A percentile compares a stretch with the other conserved stretches of the same genome.
Evolutionary conservation across 2,329 filamentous ascomycete genomes (phyloP).

Genomic region (Diaporthe amygdali): DNA sequence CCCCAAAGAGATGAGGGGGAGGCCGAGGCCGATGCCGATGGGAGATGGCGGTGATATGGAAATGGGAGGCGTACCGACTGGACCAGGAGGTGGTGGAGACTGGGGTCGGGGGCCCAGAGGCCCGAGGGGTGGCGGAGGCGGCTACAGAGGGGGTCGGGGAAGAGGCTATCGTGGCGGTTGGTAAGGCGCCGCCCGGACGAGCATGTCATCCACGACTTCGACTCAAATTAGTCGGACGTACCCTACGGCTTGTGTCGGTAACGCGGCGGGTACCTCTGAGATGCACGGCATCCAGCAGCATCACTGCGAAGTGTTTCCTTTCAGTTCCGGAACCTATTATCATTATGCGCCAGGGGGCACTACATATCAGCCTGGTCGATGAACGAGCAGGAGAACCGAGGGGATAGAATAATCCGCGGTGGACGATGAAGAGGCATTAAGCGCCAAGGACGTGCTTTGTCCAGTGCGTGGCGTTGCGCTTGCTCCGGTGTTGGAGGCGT

Average conservation of each 20-base stretch:
- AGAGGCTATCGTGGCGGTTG: slow-evolving; percentile 55
- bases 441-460: neutral
- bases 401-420: neutral
- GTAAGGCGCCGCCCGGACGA: slow-evolving; percentile 35
- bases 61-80: slow-evolving; percentile 52
- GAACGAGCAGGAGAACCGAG: neutral
- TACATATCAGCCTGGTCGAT: neutral
- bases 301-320: neutral
- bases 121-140: slow-evolving; percentile 55
- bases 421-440: neutral
- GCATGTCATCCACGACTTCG: neutral
- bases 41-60: slow-evolving; percentile 51
- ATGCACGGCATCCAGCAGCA: neutral
- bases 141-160: slow-evolving; percentile 39
- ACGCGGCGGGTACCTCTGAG: too few relatives aligned
- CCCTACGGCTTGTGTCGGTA: neutral
- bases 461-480: neutral
- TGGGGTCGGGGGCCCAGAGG: slow-evolving; percentile 53
- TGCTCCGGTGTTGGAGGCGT: slow-evolving; percentile 17
- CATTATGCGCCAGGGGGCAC: neutral
- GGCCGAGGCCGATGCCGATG: slow-evolving; percentile 64
- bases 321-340: neutral
- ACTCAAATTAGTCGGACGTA: neutral
- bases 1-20: slow-evolving; percentile 82
- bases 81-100: slow-evolving; percentile 44